A percentile compares a stretch with the other conserved stretches of the same genome.
These are phyloP conservation scores for Colletotrichum sp. DNA, from an alignment of 2,329 filamentous ascomycete species.

Conservation along the genomic window DNA sequence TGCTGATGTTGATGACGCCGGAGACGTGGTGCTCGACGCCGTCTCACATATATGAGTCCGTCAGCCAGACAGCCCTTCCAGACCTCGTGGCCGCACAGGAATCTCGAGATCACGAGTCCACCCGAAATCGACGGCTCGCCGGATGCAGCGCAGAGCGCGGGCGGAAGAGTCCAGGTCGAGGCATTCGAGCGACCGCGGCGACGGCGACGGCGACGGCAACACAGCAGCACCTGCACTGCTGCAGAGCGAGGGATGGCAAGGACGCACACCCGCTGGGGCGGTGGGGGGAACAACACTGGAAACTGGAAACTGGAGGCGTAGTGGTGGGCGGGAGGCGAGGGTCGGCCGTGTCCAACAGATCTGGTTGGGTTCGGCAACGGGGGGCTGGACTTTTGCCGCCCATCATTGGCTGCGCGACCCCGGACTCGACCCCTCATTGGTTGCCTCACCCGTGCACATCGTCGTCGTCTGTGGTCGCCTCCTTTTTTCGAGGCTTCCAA, in stretches of 20 bases:
- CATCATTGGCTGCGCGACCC: slow-evolving; percentile 8
- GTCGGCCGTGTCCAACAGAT: slow-evolving; percentile 5
- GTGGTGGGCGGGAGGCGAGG: not conserved
- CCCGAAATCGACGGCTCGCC: not conserved
- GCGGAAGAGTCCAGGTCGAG: not conserved
- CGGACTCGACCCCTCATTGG: not conserved
- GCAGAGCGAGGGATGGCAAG: not conserved
- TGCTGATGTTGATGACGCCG: not conserved
- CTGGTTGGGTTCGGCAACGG: slow-evolving; percentile 7
- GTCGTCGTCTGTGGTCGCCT: slow-evolving; percentile 17
- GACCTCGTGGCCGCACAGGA: not conserved
- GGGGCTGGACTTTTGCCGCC: slow-evolving; percentile 3
- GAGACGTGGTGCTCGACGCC: not conserved
- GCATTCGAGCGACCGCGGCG: not conserved
- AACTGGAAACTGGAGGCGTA: not conserved
- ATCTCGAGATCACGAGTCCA: not conserved
- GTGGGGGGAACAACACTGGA: not conserved
- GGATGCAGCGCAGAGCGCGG: not conserved
- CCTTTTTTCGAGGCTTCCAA: slow-evolving; percentile 19
- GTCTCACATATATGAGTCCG: not conserved
- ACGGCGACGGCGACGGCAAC: not conserved
- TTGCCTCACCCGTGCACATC: slow-evolving; percentile 18
- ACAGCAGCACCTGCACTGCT: not conserved
- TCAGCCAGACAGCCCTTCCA: not conserved
- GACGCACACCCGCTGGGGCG: not conserved